phyloP scores from a whole-genome alignment of 495 filamentous ascomycete species.

The Durotheca rogersii region DNA sequence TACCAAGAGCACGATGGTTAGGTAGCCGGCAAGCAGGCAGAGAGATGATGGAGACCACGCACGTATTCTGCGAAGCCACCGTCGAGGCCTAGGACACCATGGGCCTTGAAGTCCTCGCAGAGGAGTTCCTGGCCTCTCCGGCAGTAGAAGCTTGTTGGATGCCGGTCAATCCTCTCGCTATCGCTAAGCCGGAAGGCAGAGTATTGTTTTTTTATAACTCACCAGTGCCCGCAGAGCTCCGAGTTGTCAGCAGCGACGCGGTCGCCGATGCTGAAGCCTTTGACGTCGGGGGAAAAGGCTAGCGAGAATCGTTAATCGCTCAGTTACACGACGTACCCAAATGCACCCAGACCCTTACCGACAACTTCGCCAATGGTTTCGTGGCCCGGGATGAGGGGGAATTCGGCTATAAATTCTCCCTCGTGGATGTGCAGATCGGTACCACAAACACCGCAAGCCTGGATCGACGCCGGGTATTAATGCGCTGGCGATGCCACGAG shows the following conservation, averaged over 20 bases:
- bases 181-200: too few relatives aligned
- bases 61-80: conserved; percentile 72
- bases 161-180: conserved; percentile 17
- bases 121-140: conserved; percentile 66
- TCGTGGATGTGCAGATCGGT: conserved; percentile 67
- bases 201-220: too few relatives aligned
- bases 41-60: conserved; percentile 45
- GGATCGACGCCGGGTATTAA: conserved; percentile 12
- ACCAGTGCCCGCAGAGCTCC: conserved; percentile 67
- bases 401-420: conserved; percentile 42
- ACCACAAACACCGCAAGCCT: conserved; percentile 68
- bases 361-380: conserved; percentile 59
- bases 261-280: conserved; percentile 64
- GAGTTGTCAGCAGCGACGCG: conserved; percentile 61
- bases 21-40: not conserved
- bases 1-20: conserved; percentile 1
- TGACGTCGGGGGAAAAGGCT: conserved; percentile 49
- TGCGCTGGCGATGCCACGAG: not conserved
- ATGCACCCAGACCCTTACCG: conserved; percentile 16
- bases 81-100: conserved; percentile 61
- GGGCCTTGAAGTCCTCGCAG: conserved; percentile 68
- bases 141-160: conserved; percentile 59
- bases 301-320: not conserved
- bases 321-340: not conserved
- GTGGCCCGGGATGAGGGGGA: conserved; percentile 49